These are phyloP conservation scores for Nannochloropsis limnetica DNA, from an alignment of 352 stramenopile species.

Conservation along the genomic window DNA sequence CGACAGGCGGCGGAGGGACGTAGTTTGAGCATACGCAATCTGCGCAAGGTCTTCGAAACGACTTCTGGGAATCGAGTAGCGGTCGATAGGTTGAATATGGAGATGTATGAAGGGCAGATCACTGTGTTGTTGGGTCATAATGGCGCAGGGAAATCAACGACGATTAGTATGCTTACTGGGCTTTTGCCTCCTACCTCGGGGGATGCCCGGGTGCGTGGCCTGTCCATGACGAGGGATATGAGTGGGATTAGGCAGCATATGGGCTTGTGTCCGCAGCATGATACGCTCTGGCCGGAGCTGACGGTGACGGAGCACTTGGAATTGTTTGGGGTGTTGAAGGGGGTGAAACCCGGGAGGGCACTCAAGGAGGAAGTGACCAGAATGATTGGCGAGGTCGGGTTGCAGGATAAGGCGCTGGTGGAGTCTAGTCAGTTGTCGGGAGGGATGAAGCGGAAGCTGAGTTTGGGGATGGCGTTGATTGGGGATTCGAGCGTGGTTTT, in stretches of 20 bases:
- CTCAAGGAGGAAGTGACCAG: slow-evolving; percentile 51
- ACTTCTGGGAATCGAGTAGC: slow-evolving; percentile 69
- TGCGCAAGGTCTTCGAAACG: slow-evolving; percentile 69
- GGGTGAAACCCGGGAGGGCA: slow-evolving; percentile 52
- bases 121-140: slow-evolving; percentile 80
- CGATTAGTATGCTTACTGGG: slow-evolving; percentile 81
- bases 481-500: slow-evolving; percentile 76
- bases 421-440: slow-evolving; percentile 64
- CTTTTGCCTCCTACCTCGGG: slow-evolving; percentile 60
- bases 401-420: slow-evolving; percentile 69
- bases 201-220: slow-evolving; percentile 48
- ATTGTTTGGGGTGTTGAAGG: slow-evolving; percentile 77
- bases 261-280: slow-evolving; percentile 81
- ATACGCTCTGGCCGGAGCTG: slow-evolving; percentile 78
- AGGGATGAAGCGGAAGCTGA: slow-evolving; percentile 82
- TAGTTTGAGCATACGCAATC: slow-evolving; percentile 59
- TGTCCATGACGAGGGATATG: neutral
- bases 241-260: slow-evolving; percentile 63
- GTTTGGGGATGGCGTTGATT: slow-evolving; percentile 73
- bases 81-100: slow-evolving; percentile 68
- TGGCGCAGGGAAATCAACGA: slow-evolving; percentile 81
- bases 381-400: slow-evolving; percentile 72
- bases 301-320: slow-evolving; percentile 78
- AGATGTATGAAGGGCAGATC: slow-evolving; percentile 81
- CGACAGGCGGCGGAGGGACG: slow-evolving; percentile 44